phyloP scores from a whole-genome alignment of 1,139 yeast genomes.

The Geotrichum restrictum region DNA sequence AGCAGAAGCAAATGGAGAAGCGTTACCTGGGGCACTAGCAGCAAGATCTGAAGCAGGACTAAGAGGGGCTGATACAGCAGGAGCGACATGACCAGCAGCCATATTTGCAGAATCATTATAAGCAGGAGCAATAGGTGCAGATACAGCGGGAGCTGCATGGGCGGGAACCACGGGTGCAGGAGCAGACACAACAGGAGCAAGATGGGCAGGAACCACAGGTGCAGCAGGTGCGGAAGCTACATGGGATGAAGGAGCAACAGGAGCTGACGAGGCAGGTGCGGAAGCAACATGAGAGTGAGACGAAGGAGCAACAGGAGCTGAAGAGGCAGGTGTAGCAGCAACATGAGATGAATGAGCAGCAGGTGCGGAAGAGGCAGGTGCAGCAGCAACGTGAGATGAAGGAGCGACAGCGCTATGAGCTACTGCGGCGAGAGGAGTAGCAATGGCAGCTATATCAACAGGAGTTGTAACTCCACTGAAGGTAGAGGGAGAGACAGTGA shows the following conservation, averaged over 20 bases:
- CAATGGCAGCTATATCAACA: neutral
- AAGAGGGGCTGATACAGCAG: neutral
- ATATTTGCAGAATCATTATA: conserved; percentile 10
- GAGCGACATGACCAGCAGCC: conserved; percentile 13
- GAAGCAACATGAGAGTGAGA: conserved; percentile 16
- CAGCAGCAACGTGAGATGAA: conserved; percentile 12
- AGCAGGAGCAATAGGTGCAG: conserved; percentile 16
- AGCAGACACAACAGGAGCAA: too few species aligned
- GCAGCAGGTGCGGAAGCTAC: conserved; percentile 2
- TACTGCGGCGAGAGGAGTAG: neutral
- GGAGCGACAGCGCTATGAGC: neutral
- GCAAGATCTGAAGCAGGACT: neutral
- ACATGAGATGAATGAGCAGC: conserved; percentile 7
- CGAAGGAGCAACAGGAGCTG: neutral
- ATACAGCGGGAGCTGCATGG: neutral
- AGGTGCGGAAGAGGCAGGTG: conserved; percentile 5
- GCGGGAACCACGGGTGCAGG: neutral
- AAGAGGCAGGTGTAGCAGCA: neutral
- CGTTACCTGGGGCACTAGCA: conserved; percentile 21
- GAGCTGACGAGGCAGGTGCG: conserved; percentile 1
- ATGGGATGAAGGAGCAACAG: too few species aligned
- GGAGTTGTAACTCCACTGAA: neutral
- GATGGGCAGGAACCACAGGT: conserved; percentile 21
- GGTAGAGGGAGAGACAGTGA: neutral
- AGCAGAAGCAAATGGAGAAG: conserved; percentile 15